phyloP scores from a whole-genome alignment of 345 rosid genomes.

The Populus tremula region DNA sequence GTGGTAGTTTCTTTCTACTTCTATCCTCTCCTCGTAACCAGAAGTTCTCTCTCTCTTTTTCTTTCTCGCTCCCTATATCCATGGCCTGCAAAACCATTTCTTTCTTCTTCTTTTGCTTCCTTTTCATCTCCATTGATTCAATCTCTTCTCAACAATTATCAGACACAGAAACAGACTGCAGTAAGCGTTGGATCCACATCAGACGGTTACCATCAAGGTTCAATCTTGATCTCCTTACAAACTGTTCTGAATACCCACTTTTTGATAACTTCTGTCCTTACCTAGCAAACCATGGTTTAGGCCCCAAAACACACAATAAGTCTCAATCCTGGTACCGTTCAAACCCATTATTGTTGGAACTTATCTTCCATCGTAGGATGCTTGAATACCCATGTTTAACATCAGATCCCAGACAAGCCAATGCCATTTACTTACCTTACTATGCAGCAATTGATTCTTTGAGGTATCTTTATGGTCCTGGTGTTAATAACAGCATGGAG shows the following conservation, averaged over 20 bases:
- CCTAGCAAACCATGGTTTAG: conserved; percentile 84
- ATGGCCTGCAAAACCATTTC: conserved; percentile 15
- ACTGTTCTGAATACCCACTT: conserved; percentile 66
- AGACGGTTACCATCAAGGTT: conserved; percentile 67
- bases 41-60: background rate
- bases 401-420: conserved; percentile 61
- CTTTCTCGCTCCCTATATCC: background rate
- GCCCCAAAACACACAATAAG: conserved; percentile 71
- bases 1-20: background rate
- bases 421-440: conserved; percentile 76
- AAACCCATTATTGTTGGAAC: conserved; percentile 73
- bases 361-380: conserved; percentile 75
- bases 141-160: background rate
- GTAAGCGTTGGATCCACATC: conserved; percentile 84
- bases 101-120: conserved; percentile 6
- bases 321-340: conserved; percentile 88
- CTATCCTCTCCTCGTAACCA: background rate
- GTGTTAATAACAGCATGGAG: conserved; percentile 56
- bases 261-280: conserved; percentile 64
- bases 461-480: conserved; percentile 73
- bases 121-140: conserved; percentile 3
- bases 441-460: conserved; percentile 76
- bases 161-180: conserved; percentile 33
- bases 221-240: conserved; percentile 81
- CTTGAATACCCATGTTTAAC: conserved; percentile 86